phyloP scores from a whole-genome alignment of 257 asterid species.

The Solanum gracilifrons region DNA sequence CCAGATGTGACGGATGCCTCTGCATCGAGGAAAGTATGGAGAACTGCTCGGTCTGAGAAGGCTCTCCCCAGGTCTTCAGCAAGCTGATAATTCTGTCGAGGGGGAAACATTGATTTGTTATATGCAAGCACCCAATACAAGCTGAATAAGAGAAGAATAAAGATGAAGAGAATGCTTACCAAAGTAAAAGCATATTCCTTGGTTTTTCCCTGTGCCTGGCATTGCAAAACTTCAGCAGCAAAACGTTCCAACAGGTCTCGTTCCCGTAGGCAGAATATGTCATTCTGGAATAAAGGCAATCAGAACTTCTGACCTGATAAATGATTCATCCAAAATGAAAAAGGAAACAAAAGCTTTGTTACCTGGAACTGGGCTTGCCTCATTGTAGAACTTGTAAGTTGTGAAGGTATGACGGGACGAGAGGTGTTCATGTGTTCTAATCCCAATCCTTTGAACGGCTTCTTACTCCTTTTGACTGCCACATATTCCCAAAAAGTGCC shows the following conservation, averaged over 20 bases:
- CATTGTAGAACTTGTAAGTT: constrained; percentile 33
- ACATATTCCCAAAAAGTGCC: constrained; percentile 74
- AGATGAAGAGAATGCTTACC: constrained; percentile 23
- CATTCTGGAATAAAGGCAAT: constrained; percentile 33
- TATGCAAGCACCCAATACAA: neutral
- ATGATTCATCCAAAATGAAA: neutral
- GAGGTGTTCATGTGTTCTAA: constrained; percentile 85
- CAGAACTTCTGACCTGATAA: neutral
- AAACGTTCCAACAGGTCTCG: constrained; percentile 72
- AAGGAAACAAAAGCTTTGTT: constrained; percentile 2
- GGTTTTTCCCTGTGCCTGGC: constrained; percentile 68
- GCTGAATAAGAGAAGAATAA: neutral
- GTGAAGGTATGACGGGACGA: constrained; percentile 51
- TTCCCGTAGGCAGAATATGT: constrained; percentile 79
- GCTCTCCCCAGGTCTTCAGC: constrained; percentile 98
- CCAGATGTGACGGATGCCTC: constrained; percentile 48
- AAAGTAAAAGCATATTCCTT: constrained; percentile 55
- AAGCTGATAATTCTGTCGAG: constrained; percentile 69
- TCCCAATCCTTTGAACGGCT: constrained; percentile 77
- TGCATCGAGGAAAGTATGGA: constrained; percentile 53
- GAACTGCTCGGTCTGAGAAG: constrained; percentile 62
- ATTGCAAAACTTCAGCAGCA: constrained; percentile 56
- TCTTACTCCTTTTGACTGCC: constrained; percentile 45
- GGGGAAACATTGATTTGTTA: neutral
- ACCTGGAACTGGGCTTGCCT: constrained; percentile 71